phyloP scores from a whole-genome alignment of 2,329 filamentous ascomycete species.

The Colletotrichum sp. region DNA sequence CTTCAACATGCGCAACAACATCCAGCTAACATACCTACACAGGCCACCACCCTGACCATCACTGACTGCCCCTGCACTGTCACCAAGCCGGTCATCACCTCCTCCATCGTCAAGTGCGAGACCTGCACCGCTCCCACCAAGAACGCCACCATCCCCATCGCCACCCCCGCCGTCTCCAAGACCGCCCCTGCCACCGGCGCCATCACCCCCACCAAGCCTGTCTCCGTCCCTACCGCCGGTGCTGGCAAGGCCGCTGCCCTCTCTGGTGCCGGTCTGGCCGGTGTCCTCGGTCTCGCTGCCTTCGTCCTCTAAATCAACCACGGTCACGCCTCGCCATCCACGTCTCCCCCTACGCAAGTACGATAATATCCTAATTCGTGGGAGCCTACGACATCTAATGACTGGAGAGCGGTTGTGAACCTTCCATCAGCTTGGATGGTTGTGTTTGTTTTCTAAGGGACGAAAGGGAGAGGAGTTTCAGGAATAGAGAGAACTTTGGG shows the following conservation, averaged over 20 bases:
- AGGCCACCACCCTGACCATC: conserved; percentile 74
- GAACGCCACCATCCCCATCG: conserved; percentile 27
- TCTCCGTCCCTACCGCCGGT: conserved; percentile 54
- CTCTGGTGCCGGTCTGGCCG: conserved; percentile 65
- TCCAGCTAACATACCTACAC: conserved; percentile 30
- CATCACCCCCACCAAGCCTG: conserved; percentile 31
- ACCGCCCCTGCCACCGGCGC: conserved; percentile 34
- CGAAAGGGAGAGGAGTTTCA: conserved; percentile 9
- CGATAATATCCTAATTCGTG: conserved; percentile 45
- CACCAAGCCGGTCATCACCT: conserved; percentile 62
- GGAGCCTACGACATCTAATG: conserved; percentile 41
- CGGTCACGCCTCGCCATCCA: conserved; percentile 38
- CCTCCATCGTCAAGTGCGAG: conserved; percentile 57
- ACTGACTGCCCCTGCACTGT: conserved; percentile 75
- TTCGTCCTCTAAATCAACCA: conserved; percentile 60
- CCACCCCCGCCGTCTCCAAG: conserved; percentile 30
- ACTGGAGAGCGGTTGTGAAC: conserved; percentile 39
- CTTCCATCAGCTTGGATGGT: conserved; percentile 32
- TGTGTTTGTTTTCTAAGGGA: conserved; percentile 24
- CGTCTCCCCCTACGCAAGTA: conserved; percentile 44
- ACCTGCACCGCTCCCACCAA: conserved; percentile 40
- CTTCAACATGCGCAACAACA: background rate
- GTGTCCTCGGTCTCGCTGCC: conserved; percentile 64
- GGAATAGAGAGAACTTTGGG: conserved; percentile 32
- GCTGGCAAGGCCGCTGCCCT: conserved; percentile 61